These are phyloP conservation scores for Mucor irregularis DNA, from an alignment of 371 early-diverging fungal genomes.

Conservation along the genomic window DNA sequence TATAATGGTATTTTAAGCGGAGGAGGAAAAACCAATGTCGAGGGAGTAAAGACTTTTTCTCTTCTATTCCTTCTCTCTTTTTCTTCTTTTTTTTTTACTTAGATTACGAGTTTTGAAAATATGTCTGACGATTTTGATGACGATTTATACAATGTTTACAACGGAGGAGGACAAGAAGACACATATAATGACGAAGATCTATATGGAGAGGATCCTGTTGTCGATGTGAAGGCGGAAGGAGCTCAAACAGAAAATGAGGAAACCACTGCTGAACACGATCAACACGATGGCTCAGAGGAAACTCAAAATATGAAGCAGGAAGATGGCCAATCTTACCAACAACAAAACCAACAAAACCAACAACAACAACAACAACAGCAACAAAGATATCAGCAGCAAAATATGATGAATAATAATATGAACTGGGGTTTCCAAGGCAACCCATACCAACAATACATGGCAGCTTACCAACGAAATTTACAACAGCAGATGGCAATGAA, in stretches of 20 bases:
- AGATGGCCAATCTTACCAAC: not conserved
- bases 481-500: constrained; percentile 35
- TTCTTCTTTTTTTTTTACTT: not conserved
- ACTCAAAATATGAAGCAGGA: constrained; percentile 1
- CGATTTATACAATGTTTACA: constrained; percentile 44
- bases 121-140: constrained; percentile 45
- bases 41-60: not conserved
- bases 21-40: not conserved
- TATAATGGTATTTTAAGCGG: not conserved
- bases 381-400: constrained; percentile 5
- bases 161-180: constrained; percentile 34
- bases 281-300: not conserved
- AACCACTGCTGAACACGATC: too few relatives aligned
- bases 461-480: constrained; percentile 26
- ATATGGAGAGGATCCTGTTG: constrained; percentile 22
- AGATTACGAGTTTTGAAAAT: not conserved
- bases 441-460: constrained; percentile 31
- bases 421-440: constrained; percentile 22
- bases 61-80: not conserved
- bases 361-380: constrained; percentile 1
- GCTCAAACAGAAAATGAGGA: constrained; percentile 2
- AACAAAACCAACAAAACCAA: constrained; percentile 8
- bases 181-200: constrained; percentile 34
- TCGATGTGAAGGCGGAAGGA: constrained; percentile 4
- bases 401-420: too few relatives aligned